A percentile compares a stretch with the other conserved stretches of the same genome.
Conservation (phyloP, 2,329 filamentous ascomycete species). For the Elsinoe perseae region DNA sequence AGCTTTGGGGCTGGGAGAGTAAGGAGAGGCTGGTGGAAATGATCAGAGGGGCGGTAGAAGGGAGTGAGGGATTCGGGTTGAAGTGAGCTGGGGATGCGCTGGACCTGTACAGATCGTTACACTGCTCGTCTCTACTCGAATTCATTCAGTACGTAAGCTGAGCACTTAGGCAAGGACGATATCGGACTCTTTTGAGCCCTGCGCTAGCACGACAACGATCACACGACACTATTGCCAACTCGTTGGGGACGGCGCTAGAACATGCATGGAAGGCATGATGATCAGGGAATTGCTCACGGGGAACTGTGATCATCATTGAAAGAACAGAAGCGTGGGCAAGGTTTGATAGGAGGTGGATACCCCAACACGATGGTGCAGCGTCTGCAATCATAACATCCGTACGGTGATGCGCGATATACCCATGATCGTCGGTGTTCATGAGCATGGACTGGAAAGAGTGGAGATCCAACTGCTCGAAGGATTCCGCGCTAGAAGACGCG, state of each 20-base stretch:
- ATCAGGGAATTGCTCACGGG: background rate
- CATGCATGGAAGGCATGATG: background rate
- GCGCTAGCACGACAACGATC: background rate
- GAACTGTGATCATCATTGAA: background rate
- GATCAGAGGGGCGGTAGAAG: slow-evolving; percentile 79
- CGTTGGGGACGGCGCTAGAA: background rate
- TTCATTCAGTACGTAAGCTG: too few relatives aligned
- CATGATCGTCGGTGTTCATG: background rate
- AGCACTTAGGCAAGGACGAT: background rate
- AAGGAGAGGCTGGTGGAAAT: slow-evolving; percentile 60
- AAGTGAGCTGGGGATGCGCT: slow-evolving; percentile 44
- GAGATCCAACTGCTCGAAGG: background rate
- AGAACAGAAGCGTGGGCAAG: background rate
- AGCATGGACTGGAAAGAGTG: background rate
- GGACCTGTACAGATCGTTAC: too few relatives aligned
- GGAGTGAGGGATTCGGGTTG: slow-evolving; percentile 87
- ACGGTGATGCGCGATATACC: background rate
- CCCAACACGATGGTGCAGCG: background rate
- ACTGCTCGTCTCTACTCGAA: too few relatives aligned
- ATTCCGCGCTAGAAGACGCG: background rate
- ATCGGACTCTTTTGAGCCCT: background rate
- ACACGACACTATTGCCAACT: background rate
- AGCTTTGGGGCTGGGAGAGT: slow-evolving; percentile 63
- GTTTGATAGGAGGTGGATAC: background rate
- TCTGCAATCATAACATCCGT: background rate